phyloP scores from a whole-genome alignment of 192 early-diverging fungal genomes.

The Coemansia sp. region DNA sequence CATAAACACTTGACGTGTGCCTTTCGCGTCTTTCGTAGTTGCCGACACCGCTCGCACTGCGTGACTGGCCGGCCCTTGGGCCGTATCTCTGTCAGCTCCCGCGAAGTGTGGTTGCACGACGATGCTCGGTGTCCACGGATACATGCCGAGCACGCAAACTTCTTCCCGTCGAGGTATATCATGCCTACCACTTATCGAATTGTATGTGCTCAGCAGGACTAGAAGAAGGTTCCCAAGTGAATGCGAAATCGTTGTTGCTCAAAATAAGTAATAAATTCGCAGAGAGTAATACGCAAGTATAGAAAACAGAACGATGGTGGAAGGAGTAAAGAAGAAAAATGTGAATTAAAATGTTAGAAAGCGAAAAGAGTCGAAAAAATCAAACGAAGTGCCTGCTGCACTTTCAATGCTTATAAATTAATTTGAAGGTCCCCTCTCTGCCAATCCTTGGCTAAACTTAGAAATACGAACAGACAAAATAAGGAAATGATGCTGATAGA shows the following conservation, averaged over 20 bases:
- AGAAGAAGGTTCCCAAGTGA: neutral
- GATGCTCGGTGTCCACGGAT: conserved; percentile 56
- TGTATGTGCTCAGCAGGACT: neutral
- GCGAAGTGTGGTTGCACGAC: conserved; percentile 49
- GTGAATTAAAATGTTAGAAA: conserved; percentile 2
- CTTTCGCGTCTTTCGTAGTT: conserved; percentile 64
- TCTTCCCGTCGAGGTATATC: conserved; percentile 40
- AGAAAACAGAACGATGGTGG: neutral
- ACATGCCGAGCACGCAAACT: conserved; percentile 50
- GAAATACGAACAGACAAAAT: neutral
- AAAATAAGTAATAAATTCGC: neutral
- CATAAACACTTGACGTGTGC: conserved; percentile 71
- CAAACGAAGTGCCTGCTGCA: neutral
- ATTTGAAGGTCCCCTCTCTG: neutral
- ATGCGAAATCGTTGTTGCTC: neutral
- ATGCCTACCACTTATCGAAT: neutral
- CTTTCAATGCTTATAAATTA: neutral
- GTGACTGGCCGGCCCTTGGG: conserved; percentile 72
- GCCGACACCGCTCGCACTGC: conserved; percentile 72
- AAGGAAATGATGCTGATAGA: neutral
- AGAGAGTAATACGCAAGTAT: neutral
- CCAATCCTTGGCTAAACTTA: neutral
- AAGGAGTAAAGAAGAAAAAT: conserved; percentile 3
- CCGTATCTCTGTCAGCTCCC: conserved; percentile 61
- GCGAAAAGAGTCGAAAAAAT: neutral